Base-by-base conservation (phyloP, 768 basidiomycete species). In the Termitomyces eurrhizus region DNA sequence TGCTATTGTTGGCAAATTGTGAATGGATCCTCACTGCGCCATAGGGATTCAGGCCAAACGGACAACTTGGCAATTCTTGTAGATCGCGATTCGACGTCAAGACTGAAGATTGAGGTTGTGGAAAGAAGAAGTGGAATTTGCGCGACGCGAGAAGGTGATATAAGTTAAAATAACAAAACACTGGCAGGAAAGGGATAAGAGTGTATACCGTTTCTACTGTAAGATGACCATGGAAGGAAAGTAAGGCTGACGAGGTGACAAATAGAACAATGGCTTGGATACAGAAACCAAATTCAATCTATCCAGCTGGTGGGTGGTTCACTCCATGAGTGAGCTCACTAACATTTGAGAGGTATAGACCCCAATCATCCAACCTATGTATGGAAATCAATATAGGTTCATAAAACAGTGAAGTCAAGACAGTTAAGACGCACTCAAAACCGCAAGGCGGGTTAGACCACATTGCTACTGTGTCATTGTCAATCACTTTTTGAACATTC, bases 361-460 rank as follows among this genome's bases (percentile, higher is more conserved):
- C 75, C 80, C 79, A 81, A 52, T 80, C 78, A 61, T 79, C 78
- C 64, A 77, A 51, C 60, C 81, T 81, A 62, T 52, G 62, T 14
- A 55, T 29, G 39, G 3, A 35, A 18, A 32, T 42, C 26, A 49
- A 45, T 11, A 21, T 33, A 46, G 33, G 29, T 42, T 35, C 50
- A 18, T 21, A 35, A 50, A 14, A 35, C 24, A 21, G 33, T n/a
- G 33, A 45, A 54, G 11, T 9, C 3, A 35, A 33, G 75, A 39
- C n/a, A 44, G 42, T 3, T 44, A 44, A n/a, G 18, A 44, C 87
- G 70, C 68, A 89, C 87, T 86, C 85, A 64, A 87, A 87, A 18
- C 83, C 81, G 12, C 79, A 77, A 1, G 87, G 86, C n/a, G 86
- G 84, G 61, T 75, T 79, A 1, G 84, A 85, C 87, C 88, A 90